These are phyloP conservation scores for Miscanthus lutarioriparius DNA, from an alignment of 176 grass and related monocot species.

Conservation along the genomic window DNA sequence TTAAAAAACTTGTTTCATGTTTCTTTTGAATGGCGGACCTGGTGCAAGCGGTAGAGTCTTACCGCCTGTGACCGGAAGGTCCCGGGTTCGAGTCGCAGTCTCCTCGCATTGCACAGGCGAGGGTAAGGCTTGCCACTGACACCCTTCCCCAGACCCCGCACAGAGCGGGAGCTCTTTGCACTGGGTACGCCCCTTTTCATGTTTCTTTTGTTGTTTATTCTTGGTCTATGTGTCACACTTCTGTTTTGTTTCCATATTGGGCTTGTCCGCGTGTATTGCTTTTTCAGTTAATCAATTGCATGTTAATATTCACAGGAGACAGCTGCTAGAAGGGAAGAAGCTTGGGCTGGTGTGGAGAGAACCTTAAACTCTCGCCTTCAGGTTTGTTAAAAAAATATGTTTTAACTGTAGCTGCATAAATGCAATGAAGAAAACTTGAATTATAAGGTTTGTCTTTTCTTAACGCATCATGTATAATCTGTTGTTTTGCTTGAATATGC, in stretches of 20 bases:
- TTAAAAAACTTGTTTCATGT: constrained; percentile 21
- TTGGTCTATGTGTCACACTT: background rate
- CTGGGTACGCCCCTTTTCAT: too few species aligned
- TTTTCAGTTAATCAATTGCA: constrained; percentile 23
- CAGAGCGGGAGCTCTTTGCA: too few species aligned
- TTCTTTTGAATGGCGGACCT: too few species aligned
- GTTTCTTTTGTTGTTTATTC: background rate
- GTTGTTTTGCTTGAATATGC: constrained; percentile 48
- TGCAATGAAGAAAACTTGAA: constrained; percentile 12
- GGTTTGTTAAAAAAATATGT: constrained; percentile 41
- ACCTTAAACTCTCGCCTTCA: constrained; percentile 91
- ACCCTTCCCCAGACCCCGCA: too few species aligned
- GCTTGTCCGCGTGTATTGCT: background rate
- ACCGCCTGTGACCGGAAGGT: too few species aligned
- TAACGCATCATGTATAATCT: constrained; percentile 12
- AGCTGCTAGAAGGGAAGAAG: constrained; percentile 84
- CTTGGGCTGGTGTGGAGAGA: constrained; percentile 94
- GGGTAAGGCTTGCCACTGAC: too few species aligned
- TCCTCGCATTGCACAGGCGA: too few species aligned
- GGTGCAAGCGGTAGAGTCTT: too few species aligned
- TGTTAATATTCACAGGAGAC: constrained; percentile 71
- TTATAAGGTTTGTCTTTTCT: background rate
- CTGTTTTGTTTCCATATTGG: background rate
- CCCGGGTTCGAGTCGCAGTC: too few species aligned
- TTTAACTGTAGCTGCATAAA: background rate